Conservation (phyloP, 1,139 yeast genomes). For the Yamadazyma epiphylla region DNA sequence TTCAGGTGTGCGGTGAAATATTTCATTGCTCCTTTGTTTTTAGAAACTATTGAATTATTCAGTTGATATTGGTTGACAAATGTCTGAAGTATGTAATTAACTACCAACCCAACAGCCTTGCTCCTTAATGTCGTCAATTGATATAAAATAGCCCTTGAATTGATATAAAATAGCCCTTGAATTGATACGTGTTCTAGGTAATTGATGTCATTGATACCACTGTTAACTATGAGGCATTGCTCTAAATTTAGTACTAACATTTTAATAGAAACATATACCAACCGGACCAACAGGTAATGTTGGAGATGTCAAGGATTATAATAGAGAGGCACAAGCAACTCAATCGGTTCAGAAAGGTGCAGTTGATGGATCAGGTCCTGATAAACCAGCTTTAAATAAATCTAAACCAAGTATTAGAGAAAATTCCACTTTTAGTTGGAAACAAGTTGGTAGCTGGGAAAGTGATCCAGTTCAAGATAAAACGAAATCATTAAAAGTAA, state of each 20-base stretch:
- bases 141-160: too few species aligned
- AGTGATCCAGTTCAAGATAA: constrained; percentile 21
- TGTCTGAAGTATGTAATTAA: constrained; percentile 3
- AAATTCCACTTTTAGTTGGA: constrained; percentile 39
- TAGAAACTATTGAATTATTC: too few species aligned
- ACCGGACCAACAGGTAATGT: constrained; percentile 17
- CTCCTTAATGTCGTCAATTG: too few species aligned
- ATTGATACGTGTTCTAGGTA: too few species aligned
- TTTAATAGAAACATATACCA: constrained; percentile 8
- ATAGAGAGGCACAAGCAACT: constrained; percentile 17
- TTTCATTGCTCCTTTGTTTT: constrained; percentile 1
- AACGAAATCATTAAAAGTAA: constrained; percentile 17
- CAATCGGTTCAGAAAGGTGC: constrained; percentile 14
- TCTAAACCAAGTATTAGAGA: constrained; percentile 24
- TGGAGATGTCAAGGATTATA: constrained; percentile 30
- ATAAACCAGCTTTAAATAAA: constrained; percentile 6
- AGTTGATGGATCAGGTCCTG: constrained; percentile 19
- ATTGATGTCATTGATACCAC: neutral
- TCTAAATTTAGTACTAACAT: constrained; percentile 6
- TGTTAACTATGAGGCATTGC: neutral
- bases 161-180: too few species aligned
- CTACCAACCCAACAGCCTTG: too few species aligned
- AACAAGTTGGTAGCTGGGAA: constrained; percentile 41
- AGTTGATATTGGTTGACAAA: constrained; percentile 1
- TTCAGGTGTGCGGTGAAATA: constrained; percentile 2